These are phyloP conservation scores for Xylariaceae sp. DNA, from an alignment of 2,329 filamentous ascomycete species.

Conservation along the genomic window DNA sequence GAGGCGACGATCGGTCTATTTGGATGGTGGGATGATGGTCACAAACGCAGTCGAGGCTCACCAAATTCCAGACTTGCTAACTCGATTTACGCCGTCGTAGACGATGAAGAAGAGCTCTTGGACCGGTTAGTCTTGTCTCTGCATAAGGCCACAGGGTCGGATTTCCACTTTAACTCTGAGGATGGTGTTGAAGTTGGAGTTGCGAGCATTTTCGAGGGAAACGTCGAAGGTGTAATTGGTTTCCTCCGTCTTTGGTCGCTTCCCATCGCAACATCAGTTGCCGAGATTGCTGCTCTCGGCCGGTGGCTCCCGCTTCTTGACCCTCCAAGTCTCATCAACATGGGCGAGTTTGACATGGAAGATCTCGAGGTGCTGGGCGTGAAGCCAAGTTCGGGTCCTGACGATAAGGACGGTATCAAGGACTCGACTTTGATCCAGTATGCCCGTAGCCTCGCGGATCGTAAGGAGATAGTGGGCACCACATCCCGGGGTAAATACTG, in stretches of 20 bases:
- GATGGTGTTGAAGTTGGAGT: constrained; percentile 75
- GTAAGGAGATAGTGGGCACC: constrained; percentile 42
- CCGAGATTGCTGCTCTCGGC: constrained; percentile 77
- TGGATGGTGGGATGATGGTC: constrained; percentile 87
- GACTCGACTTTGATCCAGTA: constrained; percentile 76
- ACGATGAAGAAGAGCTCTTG: constrained; percentile 65
- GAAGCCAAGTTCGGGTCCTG: constrained; percentile 49
- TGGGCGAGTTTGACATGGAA: constrained; percentile 70
- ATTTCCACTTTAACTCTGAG: constrained; percentile 71
- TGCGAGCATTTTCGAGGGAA: constrained; percentile 76
- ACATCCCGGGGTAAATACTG: constrained; percentile 31
- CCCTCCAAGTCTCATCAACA: constrained; percentile 47
- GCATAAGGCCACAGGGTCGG: constrained; percentile 59
- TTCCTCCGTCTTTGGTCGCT: constrained; percentile 77
- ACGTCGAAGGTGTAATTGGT: constrained; percentile 68
- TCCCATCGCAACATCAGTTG: constrained; percentile 68
- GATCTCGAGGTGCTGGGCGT: constrained; percentile 79
- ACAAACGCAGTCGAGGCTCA: constrained; percentile 35
- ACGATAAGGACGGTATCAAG: constrained; percentile 62
- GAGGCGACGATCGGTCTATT: constrained; percentile 80
- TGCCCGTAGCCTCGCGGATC: constrained; percentile 59
- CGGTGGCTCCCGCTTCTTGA: constrained; percentile 69
- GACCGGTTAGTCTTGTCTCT: constrained; percentile 68
- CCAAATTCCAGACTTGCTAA: constrained; percentile 38
- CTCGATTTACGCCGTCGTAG: constrained; percentile 38